Evolutionary conservation across 257 asterid species (phyloP), one percentile per base, ranked within the genome.

Genomic region (Linaria vulgaris): DNA sequence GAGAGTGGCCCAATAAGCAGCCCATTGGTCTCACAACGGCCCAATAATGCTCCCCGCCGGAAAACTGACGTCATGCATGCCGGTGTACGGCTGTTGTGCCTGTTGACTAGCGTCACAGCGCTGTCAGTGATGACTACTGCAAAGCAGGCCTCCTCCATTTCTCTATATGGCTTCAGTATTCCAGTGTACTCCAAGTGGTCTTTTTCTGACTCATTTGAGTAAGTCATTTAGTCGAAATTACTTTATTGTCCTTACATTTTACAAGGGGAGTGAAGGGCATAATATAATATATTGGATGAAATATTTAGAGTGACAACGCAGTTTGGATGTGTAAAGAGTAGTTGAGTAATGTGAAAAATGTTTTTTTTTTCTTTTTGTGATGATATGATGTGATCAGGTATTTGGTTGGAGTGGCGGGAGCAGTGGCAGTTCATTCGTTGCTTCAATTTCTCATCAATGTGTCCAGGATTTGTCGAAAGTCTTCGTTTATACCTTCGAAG

Each of bases 101-200:
- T 91, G 25, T 55, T 81, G 50, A 76, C 80, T 0, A 82, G 90
- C 51, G 78, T 85, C 48, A 69, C 86, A 4, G 85, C 91, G 15
- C 20, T 85, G 68, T 71, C 88, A 9, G 76, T 90, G 55, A 90
- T 90, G 97, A 67, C 58, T 0, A 84, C 95, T 8, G 94, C 97
- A 24, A 57, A 82, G 56, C 84, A 91, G 76, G 73, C 82, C 23
- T 80, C 94, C 31, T 73, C 89, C 56, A 80, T 91, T 43, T 78
- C 96, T 14, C 66, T 91, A 39, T 82, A 88, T 59, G 97, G 97
- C 17, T 81, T 91, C 71, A 80, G 59, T 67, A 9, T 91, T 7
- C 95, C 96, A 27, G 49, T 88, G 49, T 64, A 61, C 80, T 88
- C 97, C 80, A 88, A 88, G 49, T 91, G 97, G 97, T 83, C 96